Evolutionary conservation across 106 monocot genomes (phyloP), one percentile per base, ranked within the genome.

Genomic region (Dioscorea dumetorum): DNA sequence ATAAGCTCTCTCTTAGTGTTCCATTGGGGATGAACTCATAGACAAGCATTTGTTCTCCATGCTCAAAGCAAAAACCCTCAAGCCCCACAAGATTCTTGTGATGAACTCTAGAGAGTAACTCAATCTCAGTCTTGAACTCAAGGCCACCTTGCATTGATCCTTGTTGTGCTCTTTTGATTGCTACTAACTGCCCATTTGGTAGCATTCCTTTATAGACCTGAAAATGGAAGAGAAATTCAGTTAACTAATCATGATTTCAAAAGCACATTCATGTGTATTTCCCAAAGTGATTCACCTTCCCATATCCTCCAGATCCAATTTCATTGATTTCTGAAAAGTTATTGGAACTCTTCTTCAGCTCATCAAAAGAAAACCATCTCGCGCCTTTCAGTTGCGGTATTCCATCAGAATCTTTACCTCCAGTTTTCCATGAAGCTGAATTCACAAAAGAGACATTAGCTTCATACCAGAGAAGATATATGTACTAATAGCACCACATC

Each of bases 51-150:
- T 86, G 83, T 18, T 90, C 83, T 12, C 64, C 83, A 68, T 86
- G 80, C 12, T 90, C 90, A 52, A 67, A 83, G 71, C 90, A 86
- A 62, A 90, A 90, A 1, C 90, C 90, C 8, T 79, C 80, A 28
- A 90, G 86, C 22, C 61, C 72, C 13, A 90, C 90, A 11, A 90
- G 78, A 60, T 90, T 86, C 49, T 78, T 90, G 78, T 90, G 90
- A 50, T 90, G 90, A 61, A 90, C 78, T 61, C 90, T 74, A 4
- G 90, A 90, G 4, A 90, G 81, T 67, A 90, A 68, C 33, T 83
- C 90, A 13, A 86, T 86, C 70, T 90, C 90, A 18, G 90, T 91
- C 76, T 91, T 91, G 83, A 91, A 91, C 72, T 91, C 90, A 11
- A 58, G 69, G 49, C 65, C 86, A 57, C 90, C 90, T 81, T 86